Base-by-base conservation (phyloP, 106 monocot species). In the Xerophyta viscosa region DNA sequence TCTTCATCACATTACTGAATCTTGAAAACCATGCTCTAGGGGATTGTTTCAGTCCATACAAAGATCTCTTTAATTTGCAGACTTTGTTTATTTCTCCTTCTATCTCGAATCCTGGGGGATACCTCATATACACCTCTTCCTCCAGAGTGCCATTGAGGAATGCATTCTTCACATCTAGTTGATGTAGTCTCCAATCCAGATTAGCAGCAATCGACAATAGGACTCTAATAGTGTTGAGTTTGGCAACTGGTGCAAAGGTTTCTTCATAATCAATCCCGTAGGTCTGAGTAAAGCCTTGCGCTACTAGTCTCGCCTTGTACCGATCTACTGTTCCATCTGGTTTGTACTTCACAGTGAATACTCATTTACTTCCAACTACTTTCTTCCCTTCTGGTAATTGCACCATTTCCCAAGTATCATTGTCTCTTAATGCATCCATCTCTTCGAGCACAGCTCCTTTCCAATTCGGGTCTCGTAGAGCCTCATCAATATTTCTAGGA, bases 1-100 rank as follows among this genome's bases (percentile, higher is more conserved):
- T 45, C 10, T 22, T 30, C 18, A 69, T 21, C 0, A 39, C 20
- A 2, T 60, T 48, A 23, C 18, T 21, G 37, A 69, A 69, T 7
- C 29, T 20, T 5, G 22, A 29, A 24, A 62, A 66, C 59, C 50
- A 73, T 24, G 66, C 52, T 24, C 45, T 41, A 20, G 65, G 53
- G 6, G 53, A 60, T 25, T 66, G 65, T 18, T 73, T 60, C 12
- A 73, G 31, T 6, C 72, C 65, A 37, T 73, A 66, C 29, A 73
- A 48, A 1, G 66, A 33, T 22, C 48, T 60, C 9, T 60, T 48
- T 9, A 66, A 27, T 30, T 37, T 59, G 52, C 44, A 60, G 3
- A 73, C 50, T 15, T 50, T 20, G 2, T 50, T 22, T 1, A 8
- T 12, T 2, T 17, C 6, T 13, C 9, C 3, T 29, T 0, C 24